Base-by-base conservation (phyloP, 2,329 filamentous ascomycete species). In the Aspergillus spinulosporus region DNA sequence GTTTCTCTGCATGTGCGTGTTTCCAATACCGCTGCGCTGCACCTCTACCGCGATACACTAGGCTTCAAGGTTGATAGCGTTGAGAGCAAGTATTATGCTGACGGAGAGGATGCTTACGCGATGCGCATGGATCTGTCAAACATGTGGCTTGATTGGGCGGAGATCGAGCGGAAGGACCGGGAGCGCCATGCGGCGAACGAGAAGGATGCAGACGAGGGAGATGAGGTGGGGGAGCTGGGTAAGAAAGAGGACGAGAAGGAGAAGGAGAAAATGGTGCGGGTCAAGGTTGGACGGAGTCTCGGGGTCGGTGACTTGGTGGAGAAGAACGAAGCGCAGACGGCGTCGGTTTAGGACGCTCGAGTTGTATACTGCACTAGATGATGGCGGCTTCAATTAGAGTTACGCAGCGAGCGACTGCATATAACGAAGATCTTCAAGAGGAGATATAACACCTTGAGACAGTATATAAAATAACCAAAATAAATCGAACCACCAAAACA, bases 1-100 rank as follows among this genome's bases (percentile, higher is more conserved):
- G 93, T 99, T 70, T 95, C 90, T 34, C 85, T 99, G 34, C 94
- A 99, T 79, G 94, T 99, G 62, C 92, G 94, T 69, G 85, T 96
- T 52, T 94, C 89, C 75, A 99, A 99, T 81, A 84, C 84, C 59
- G 94, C 94, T 5, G 94, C 94, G 28, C 84, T 96, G 60, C 90
- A 89, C 67, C 84, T 99, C 21, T 99, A 99, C 83, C 87, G 91
- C 66, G 89, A 95, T 72, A 97, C 92, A 0, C 85, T 97, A 0
- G 88, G 90, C 53, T 97, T 97, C 81, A 84, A 87, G 71, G 89
- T 90, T 64, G 90, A 94, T 63, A 94, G 92, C 47, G 64, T 76
- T 36, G 74, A 76, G 62, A 66, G 68, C 60, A 76, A 74, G 62
- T 76, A 76, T 67, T 99, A 99, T 73, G 94, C 94, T 56, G 94